Evolutionary conservation across 2,329 filamentous ascomycete species (phyloP).

Genomic region (Monosporascus sp.): DNA sequence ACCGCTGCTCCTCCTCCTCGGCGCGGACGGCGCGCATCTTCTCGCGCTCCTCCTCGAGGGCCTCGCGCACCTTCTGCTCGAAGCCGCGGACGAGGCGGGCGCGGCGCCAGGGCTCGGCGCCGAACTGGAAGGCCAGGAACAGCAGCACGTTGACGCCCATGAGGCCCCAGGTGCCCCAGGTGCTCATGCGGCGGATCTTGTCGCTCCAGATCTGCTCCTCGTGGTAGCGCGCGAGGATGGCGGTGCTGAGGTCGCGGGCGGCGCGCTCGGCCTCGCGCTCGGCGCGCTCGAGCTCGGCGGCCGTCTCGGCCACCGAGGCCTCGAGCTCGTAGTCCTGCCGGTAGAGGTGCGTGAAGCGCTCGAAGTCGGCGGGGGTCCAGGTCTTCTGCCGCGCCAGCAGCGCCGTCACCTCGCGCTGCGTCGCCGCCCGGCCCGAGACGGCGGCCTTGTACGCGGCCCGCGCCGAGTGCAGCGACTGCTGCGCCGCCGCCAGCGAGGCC

Average conservation of each 20-base stretch:
- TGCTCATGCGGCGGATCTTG: slow-evolving; percentile 91
- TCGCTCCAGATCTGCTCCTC: slow-evolving; percentile 99
- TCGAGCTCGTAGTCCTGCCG: slow-evolving; percentile 91
- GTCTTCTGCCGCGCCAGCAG: slow-evolving; percentile 89
- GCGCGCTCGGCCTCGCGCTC: slow-evolving; percentile 78
- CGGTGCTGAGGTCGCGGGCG: slow-evolving; percentile 67
- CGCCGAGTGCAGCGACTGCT: slow-evolving; percentile 62
- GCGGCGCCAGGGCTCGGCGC: slow-evolving; percentile 89
- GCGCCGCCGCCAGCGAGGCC: slow-evolving; percentile 50
- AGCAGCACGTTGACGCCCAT: slow-evolving; percentile 96
- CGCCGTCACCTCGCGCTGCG: slow-evolving; percentile 92
- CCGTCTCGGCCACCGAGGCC: slow-evolving; percentile 68
- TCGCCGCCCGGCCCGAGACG: slow-evolving; percentile 75
- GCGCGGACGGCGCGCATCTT: slow-evolving; percentile 41
- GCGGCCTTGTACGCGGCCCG: slow-evolving; percentile 78
- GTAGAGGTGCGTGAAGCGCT: slow-evolving; percentile 91
- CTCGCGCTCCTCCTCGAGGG: slow-evolving; percentile 61
- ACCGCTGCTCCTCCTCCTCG: slow-evolving; percentile 30
- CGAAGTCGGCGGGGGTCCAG: slow-evolving; percentile 81
- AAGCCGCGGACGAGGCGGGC: slow-evolving; percentile 75
- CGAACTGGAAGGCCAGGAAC: slow-evolving; percentile 79
- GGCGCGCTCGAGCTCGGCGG: slow-evolving; percentile 65
- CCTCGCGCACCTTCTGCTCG: slow-evolving; percentile 68
- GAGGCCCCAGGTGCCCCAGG: slow-evolving; percentile 96
- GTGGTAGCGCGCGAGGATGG: slow-evolving; percentile 88